A percentile compares a stretch with the other conserved stretches of the same genome.
phyloP scores from a whole-genome alignment of 225 moss, liverwort and hornwort species.

The Thuidium tamariscinum region DNA sequence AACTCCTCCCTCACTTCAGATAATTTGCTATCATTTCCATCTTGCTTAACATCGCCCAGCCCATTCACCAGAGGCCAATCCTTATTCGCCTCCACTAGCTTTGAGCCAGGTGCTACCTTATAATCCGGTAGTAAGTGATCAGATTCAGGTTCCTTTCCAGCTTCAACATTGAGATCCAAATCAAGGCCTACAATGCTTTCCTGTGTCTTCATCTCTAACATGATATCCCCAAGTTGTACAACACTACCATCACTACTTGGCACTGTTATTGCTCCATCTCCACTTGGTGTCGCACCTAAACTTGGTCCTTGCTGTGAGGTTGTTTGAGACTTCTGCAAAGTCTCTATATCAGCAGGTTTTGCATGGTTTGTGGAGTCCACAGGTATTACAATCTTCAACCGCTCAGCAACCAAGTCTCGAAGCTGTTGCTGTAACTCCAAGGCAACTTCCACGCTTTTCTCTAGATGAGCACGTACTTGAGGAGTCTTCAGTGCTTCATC shows the following conservation, averaged over 20 bases:
- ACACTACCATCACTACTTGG: background rate
- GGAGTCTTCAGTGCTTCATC: constrained; percentile 85
- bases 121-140: constrained; percentile 7
- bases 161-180: constrained; percentile 43
- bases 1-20: background rate
- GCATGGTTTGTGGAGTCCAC: constrained; percentile 4
- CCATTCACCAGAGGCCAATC: background rate
- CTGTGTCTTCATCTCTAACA: background rate
- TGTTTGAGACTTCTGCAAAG: constrained; percentile 2
- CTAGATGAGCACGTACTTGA: constrained; percentile 67
- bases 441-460: constrained; percentile 58
- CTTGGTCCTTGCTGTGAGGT: constrained; percentile 1
- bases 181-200: constrained; percentile 17
- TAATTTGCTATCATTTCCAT: background rate
- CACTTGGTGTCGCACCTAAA: background rate
- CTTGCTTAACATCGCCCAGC: background rate
- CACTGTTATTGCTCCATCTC: background rate
- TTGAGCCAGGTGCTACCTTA: background rate
- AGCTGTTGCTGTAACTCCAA: constrained; percentile 69
- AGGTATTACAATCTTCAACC: constrained; percentile 44
- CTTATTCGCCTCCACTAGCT: background rate
- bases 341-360: constrained; percentile 19
- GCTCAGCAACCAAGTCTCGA: constrained; percentile 60
- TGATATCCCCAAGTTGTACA: background rate
- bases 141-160: constrained; percentile 31